Conservation (phyloP, 1,139 yeast species). For the Blastobotrys serpentis region DNA sequence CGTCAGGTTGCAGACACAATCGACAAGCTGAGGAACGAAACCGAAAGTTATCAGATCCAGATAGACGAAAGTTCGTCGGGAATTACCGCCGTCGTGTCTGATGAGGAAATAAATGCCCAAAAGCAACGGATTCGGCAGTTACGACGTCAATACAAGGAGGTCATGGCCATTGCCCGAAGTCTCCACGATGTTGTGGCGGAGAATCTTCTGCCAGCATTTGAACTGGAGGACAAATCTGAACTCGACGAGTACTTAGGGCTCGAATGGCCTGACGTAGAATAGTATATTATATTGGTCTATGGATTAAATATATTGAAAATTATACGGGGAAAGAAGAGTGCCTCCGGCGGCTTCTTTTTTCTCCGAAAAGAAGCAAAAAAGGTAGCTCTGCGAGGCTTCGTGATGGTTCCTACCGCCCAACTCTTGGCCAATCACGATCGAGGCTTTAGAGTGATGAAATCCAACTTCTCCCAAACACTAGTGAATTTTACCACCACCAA, state of each 20-base stretch:
- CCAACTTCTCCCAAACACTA: conserved; percentile 7
- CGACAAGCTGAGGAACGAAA: conserved; percentile 10
- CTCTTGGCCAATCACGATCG: conserved; percentile 10
- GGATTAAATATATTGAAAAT: too few species aligned
- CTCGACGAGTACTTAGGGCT: conserved; percentile 16
- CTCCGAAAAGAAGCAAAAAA: background rate
- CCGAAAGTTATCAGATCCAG: conserved; percentile 3
- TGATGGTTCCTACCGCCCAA: background rate
- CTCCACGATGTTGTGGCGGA: conserved; percentile 18
- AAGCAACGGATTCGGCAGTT: conserved; percentile 11
- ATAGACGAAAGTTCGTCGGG: conserved; percentile 1
- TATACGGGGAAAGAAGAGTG: too few species aligned
- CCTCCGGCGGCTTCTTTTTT: too few species aligned
- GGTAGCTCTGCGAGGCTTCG: too few species aligned
- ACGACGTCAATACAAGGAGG: conserved; percentile 6
- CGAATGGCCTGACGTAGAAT: conserved; percentile 8
- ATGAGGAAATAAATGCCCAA: conserved; percentile 5
- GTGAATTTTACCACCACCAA: conserved; percentile 11
- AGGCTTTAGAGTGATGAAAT: conserved; percentile 10
- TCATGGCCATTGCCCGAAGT: conserved; percentile 20
- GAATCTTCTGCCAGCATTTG: conserved; percentile 11
- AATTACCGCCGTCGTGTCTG: background rate
- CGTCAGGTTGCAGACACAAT: conserved; percentile 8
- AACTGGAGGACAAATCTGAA: conserved; percentile 9
- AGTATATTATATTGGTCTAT: too few species aligned